Conservation (phyloP, 352 stramenopile genomes). For the Phytopythium boreale region DNA sequence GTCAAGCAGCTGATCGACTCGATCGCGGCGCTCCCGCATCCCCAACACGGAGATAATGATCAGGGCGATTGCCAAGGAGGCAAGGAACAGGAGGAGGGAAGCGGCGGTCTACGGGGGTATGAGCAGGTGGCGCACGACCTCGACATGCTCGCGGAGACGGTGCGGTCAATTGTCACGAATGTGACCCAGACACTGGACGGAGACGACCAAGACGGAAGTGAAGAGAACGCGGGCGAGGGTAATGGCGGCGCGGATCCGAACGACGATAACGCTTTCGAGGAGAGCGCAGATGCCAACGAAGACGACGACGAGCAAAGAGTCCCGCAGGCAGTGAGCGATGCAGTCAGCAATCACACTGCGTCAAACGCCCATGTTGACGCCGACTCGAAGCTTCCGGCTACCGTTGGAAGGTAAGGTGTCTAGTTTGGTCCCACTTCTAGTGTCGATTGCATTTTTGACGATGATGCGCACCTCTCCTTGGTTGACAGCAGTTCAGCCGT, state of each 20-base stretch:
- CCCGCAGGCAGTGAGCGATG: neutral
- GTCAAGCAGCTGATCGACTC: slow-evolving; percentile 19
- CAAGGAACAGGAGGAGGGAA: neutral
- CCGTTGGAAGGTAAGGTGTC: too few species aligned
- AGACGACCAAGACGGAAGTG: neutral
- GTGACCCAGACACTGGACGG: slow-evolving; percentile 14
- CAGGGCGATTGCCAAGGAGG: too few species aligned
- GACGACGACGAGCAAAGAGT: neutral
- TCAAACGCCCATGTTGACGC: too few species aligned
- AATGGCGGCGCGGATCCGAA: neutral
- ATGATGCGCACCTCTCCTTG: too few species aligned
- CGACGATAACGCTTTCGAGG: neutral
- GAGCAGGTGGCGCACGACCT: slow-evolving; percentile 31
- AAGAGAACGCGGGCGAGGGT: neutral
- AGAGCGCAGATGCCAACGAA: neutral
- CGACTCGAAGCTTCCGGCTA: too few species aligned
- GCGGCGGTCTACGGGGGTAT: neutral
- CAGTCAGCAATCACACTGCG: neutral
- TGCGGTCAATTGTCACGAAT: slow-evolving; percentile 43
- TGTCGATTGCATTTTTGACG: too few species aligned
- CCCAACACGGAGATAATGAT: neutral
- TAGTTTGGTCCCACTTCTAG: too few species aligned
- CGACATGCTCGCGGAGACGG: slow-evolving; percentile 60
- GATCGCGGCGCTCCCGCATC: neutral
- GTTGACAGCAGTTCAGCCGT: too few species aligned